phyloP scores from a whole-genome alignment of 768 basidiomycete species.

The Trametes gibbosa region DNA sequence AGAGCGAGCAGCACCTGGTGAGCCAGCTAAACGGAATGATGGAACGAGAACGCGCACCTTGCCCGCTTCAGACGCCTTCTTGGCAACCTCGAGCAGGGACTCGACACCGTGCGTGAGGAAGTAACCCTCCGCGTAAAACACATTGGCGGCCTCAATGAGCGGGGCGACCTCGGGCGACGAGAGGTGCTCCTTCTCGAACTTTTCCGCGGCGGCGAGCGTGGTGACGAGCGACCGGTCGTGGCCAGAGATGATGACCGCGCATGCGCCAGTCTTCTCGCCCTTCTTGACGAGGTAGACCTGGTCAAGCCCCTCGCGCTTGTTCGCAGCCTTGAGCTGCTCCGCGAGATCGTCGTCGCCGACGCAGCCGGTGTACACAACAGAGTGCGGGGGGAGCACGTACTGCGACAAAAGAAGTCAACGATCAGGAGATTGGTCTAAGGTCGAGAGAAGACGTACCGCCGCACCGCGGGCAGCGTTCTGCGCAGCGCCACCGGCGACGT shows the following conservation, averaged over 20 bases:
- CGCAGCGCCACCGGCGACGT: constrained; percentile 95
- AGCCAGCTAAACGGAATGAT: background rate
- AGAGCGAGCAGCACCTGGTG: background rate
- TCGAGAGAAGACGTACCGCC: constrained; percentile 57
- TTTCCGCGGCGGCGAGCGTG: constrained; percentile 85
- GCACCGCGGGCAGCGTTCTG: constrained; percentile 97
- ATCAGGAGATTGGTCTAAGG: background rate
- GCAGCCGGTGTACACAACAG: constrained; percentile 91
- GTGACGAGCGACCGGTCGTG: constrained; percentile 93
- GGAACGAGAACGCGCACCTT: constrained; percentile 54
- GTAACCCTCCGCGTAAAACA: constrained; percentile 94
- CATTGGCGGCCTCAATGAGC: constrained; percentile 75
- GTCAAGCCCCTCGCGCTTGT: constrained; percentile 86
- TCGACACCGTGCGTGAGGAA: constrained; percentile 93
- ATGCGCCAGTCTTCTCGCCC: constrained; percentile 91
- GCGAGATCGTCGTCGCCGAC: constrained; percentile 94
- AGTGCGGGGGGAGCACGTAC: constrained; percentile 87
- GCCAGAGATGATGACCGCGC: constrained; percentile 92
- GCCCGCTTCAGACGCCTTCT: constrained; percentile 66
- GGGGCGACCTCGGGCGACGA: constrained; percentile 70
- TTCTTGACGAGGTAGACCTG: constrained; percentile 88
- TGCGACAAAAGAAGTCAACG: constrained; percentile 32
- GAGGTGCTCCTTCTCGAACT: constrained; percentile 81
- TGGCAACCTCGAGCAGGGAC: constrained; percentile 68
- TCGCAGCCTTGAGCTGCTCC: constrained; percentile 82